Evolutionary conservation across 805 yeast genomes (phyloP).

Genomic region (Jamesozyma spencerorum): DNA sequence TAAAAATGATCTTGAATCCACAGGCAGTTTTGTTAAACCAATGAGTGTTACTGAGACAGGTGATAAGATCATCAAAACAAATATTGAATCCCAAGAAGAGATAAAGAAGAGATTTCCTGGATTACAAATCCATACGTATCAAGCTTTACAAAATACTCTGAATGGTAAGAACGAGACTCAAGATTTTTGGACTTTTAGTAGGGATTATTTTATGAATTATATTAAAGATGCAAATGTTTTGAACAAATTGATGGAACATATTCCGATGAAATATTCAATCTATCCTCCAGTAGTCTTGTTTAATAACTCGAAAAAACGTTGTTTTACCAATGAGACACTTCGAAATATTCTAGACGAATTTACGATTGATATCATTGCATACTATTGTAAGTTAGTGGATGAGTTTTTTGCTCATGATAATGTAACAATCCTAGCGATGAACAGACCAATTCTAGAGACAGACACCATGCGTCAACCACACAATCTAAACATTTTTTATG

Average conservation of each 20-base stretch:
- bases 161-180: background rate
- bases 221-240: conserved; percentile 2
- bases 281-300: conserved; percentile 63
- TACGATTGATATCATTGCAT: conserved; percentile 1
- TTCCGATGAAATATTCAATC: conserved; percentile 42
- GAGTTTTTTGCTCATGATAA: conserved; percentile 1
- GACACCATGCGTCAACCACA: conserved; percentile 60
- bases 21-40: conserved; percentile 18
- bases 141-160: background rate
- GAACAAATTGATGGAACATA: conserved; percentile 8
- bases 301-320: conserved; percentile 34
- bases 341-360: background rate
- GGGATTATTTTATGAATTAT: conserved; percentile 3
- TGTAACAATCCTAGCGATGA: conserved; percentile 57
- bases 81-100: conserved; percentile 4
- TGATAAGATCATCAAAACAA: conserved; percentile 18
- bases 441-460: conserved; percentile 50
- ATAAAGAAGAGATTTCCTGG: conserved; percentile 1
- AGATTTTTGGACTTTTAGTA: background rate
- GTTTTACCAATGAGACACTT: conserved; percentile 39
- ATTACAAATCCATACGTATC: conserved; percentile 7
- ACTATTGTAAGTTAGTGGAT: conserved; percentile 18
- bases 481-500: conserved; percentile 43
- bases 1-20: conserved; percentile 19
- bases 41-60: conserved; percentile 10